A percentile compares a stretch with the other conserved stretches of the same genome.
Conservation (phyloP, 495 filamentous ascomycete genomes). For the Tuber brumale region DNA sequence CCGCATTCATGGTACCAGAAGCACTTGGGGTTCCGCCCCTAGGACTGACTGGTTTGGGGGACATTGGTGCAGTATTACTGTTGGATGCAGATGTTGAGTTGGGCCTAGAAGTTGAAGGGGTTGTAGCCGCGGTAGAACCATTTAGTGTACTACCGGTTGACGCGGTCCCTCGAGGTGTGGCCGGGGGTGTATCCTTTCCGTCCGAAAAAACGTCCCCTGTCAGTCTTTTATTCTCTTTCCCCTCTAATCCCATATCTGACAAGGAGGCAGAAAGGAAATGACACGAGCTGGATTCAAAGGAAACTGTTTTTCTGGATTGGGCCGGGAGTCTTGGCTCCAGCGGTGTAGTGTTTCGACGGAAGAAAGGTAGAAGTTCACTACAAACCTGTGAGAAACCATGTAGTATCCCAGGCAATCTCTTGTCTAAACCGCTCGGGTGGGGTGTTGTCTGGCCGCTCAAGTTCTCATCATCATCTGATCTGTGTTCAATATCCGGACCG, state of each 20-base stretch:
- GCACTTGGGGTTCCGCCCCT: neutral
- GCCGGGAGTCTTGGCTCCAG: neutral
- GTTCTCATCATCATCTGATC: constrained; percentile 36
- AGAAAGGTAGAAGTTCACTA: constrained; percentile 33
- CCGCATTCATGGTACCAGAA: constrained; percentile 14
- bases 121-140: constrained; percentile 19
- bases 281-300: constrained; percentile 5
- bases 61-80: neutral
- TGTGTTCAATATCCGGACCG: constrained; percentile 15
- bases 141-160: constrained; percentile 38
- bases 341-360: constrained; percentile 15
- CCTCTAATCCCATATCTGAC: constrained; percentile 21
- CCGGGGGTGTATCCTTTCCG: constrained; percentile 41
- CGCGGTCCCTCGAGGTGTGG: constrained; percentile 40
- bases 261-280: constrained; percentile 19
- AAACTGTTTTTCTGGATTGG: neutral
- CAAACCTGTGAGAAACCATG: constrained; percentile 43
- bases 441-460: constrained; percentile 41
- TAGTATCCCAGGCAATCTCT: constrained; percentile 39
- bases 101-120: constrained; percentile 19
- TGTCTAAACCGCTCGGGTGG: constrained; percentile 40
- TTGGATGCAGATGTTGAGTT: constrained; percentile 22
- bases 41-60: neutral
- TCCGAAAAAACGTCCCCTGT: constrained; percentile 34
- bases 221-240: constrained; percentile 26